Base-by-base conservation (phyloP, 371 early-diverging fungal species). In the Coemansia sp. region DNA sequence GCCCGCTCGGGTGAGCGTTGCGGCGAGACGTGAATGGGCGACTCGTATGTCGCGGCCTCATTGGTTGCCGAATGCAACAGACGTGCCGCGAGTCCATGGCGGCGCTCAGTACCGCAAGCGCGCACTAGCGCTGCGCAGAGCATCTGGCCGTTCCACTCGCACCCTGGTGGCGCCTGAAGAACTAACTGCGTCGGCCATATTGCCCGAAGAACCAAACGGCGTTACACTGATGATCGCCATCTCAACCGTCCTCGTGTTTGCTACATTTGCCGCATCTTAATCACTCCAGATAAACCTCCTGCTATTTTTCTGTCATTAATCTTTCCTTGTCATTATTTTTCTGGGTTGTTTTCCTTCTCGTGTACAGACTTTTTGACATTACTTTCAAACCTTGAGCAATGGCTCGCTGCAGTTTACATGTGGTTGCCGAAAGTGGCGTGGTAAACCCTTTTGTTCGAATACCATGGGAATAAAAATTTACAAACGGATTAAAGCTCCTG, bases 221-320 rank as follows among this genome's bases (percentile, higher is more conserved):
- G 58, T 68, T 11, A 77, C 77, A 0, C 66, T 67, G 18, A 77
- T 77, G 72, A 65, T 77, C 50, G 77, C 77, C 14, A 77, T 77
- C 16, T 77, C 77, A 5, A 66, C 62, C 0, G 77, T 77, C 5
- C 67, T 77, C 23, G 57, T 77, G 57, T 77, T 77, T 58, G 77
- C 77, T 58, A 77, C 77, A 5, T 66, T 77, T 65, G 72, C 64
- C 42, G 68, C 77, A 26, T 77, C 72, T 39, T 77, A 44, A 71
- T 53, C 33, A 6, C 20, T 16, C 18, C n/a, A 54, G 18, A n/a
- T 54, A 23, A 5, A 3, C 28, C 11, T 12, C 28, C 11, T 12
- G 28, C 12, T 30, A 21, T 26, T 42, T 25, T 63, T 25, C 3
- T 63, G 52, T n/a, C 33, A 21, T 54, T 56, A 25, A n/a, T 42